These are phyloP conservation scores for Metschnikowia reukaufii DNA, from an alignment of 805 yeast species.

Conservation along the genomic window DNA sequence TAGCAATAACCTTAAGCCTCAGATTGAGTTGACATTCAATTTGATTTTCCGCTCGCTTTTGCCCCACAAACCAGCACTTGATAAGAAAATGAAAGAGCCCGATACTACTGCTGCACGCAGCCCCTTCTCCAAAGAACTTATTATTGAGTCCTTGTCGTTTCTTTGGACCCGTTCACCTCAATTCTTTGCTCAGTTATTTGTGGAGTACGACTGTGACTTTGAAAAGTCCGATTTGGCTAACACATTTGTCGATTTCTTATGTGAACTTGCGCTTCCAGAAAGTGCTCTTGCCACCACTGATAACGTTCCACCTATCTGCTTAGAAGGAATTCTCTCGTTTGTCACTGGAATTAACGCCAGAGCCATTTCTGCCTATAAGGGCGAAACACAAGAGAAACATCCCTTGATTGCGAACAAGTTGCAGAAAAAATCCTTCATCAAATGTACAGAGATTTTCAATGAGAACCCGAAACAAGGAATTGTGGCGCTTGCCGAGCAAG, in stretches of 20 bases:
- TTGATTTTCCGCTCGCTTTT: conserved; percentile 61
- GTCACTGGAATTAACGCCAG: conserved; percentile 61
- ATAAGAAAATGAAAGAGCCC: conserved; percentile 22
- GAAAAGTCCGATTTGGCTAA: conserved; percentile 78
- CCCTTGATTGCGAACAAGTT: conserved; percentile 43
- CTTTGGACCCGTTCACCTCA: conserved; percentile 79
- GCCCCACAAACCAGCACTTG: conserved; percentile 28
- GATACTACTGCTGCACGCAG: conserved; percentile 25
- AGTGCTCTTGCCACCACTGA: conserved; percentile 77
- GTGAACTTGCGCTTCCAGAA: conserved; percentile 81
- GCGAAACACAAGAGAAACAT: conserved; percentile 18
- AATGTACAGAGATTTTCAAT: conserved; percentile 75
- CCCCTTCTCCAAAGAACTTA: conserved; percentile 66
- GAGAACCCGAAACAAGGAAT: conserved; percentile 77
- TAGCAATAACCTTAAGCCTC: conserved; percentile 67
- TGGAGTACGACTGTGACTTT: conserved; percentile 87
- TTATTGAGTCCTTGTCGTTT: conserved; percentile 80
- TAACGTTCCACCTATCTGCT: conserved; percentile 88
- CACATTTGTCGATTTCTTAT: conserved; percentile 64
- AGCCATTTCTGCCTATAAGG: conserved; percentile 27
- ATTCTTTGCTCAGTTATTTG: conserved; percentile 73
- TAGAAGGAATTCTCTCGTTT: conserved; percentile 80
- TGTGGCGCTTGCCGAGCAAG: conserved; percentile 57
- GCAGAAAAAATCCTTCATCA: conserved; percentile 72
- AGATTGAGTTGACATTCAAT: conserved; percentile 70